Evolutionary conservation across 768 basidiomycete species (phyloP).

Genomic region (Phlebiopsis gigantea): DNA sequence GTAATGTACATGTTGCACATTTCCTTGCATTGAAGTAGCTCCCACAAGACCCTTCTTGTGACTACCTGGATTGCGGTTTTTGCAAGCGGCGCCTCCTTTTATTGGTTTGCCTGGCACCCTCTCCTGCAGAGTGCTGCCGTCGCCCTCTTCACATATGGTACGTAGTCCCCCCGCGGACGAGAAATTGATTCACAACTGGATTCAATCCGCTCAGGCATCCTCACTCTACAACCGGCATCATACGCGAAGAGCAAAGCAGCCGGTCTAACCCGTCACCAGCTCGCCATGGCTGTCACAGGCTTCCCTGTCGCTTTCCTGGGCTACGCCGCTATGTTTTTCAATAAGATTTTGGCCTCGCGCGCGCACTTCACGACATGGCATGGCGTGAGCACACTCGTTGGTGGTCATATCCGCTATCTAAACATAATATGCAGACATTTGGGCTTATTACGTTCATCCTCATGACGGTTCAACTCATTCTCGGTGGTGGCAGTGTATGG

Average conservation of each 20-base stretch:
- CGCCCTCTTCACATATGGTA: conserved; percentile 36
- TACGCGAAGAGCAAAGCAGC: conserved; percentile 59
- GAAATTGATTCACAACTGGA: background rate
- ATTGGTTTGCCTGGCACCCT: conserved; percentile 39
- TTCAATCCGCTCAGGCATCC: conserved; percentile 42
- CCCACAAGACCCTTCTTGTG: conserved; percentile 19
- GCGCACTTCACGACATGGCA: conserved; percentile 74
- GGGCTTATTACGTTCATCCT: conserved; percentile 60
- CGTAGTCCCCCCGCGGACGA: conserved; percentile 9
- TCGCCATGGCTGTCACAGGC: conserved; percentile 49
- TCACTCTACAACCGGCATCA: conserved; percentile 72
- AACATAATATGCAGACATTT: conserved; percentile 38
- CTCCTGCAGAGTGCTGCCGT: conserved; percentile 31
- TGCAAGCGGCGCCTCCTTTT: conserved; percentile 20
- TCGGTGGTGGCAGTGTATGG: conserved; percentile 76
- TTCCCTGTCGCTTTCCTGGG: conserved; percentile 57
- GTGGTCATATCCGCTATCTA: background rate
- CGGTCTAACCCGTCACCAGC: conserved; percentile 67
- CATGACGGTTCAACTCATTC: conserved; percentile 53
- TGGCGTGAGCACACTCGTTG: conserved; percentile 40
- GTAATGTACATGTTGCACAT: too few relatives aligned
- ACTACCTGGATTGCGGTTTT: conserved; percentile 24
- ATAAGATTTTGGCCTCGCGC: conserved; percentile 47
- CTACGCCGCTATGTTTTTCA: conserved; percentile 52
- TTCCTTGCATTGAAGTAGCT: too few relatives aligned